These are phyloP conservation scores for Kodamaea ohmeri DNA, from an alignment of 1,139 yeast genomes.

Conservation along the genomic window DNA sequence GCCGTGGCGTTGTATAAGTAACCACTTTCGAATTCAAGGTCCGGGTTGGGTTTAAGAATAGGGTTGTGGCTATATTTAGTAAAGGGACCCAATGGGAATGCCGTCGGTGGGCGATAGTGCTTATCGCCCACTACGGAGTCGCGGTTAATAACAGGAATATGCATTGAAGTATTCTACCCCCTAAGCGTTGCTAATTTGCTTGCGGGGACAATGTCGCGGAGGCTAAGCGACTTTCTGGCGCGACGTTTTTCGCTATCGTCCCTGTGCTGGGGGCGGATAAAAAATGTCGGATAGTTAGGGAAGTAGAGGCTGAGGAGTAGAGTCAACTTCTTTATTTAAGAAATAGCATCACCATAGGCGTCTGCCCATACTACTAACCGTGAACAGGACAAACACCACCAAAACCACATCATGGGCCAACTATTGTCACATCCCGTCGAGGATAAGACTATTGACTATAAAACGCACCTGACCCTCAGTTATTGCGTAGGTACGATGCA, in stretches of 20 bases:
- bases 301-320: no score
- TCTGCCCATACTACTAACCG: no score
- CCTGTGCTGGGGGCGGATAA: background rate
- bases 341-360: no score
- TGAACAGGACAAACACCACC: no score
- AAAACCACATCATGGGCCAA: conserved; percentile 56
- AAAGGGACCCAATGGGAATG: conserved; percentile 47
- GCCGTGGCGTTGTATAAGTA: conserved; percentile 47
- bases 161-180: conserved; percentile 20
- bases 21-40: conserved; percentile 39
- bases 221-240: background rate
- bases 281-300: background rate
- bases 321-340: no score
- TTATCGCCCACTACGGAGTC: conserved; percentile 32
- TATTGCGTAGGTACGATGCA: conserved; percentile 76
- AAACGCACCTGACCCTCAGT: conserved; percentile 43
- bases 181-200: conserved; percentile 1
- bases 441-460: conserved; percentile 56
- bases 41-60: conserved; percentile 40
- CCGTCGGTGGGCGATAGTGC: conserved; percentile 34
- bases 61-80: conserved; percentile 36
- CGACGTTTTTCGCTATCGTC: background rate
- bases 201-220: conserved; percentile 2
- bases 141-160: conserved; percentile 28
- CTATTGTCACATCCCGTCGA: conserved; percentile 72